Base-by-base conservation (phyloP, 768 basidiomycete genomes). In the Daedalea quercina region DNA sequence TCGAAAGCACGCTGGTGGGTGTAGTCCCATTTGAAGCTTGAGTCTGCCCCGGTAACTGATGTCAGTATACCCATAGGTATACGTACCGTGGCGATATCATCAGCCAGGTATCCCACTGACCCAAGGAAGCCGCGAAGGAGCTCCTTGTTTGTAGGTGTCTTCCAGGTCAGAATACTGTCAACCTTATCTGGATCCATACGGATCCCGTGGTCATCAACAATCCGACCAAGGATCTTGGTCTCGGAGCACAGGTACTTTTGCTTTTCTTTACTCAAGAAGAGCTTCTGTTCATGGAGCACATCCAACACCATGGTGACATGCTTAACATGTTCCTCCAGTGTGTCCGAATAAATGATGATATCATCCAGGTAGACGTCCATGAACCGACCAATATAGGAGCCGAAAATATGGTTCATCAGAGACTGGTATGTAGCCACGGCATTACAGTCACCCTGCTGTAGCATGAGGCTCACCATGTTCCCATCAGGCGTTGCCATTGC, bases 241-340 rank as follows among this genome's bases (percentile, higher is more conserved):
- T 65, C 60, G 0, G 49, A 7, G 0, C 53, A 54, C 0, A 76
- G 53, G 34, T 75, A 69, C 0, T 64, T 54, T 0, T 73, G 61
- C 52, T 77, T n/a, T n/a, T n/a, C n/a, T 76, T 0, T 55, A 33
- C 67, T 71, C 0, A 75, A 59, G 63, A 70, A 76, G 1, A 76
- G 58, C 42, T 65, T 60, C n/a, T 75, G 67, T 0, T 52, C 19
- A 0, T 58, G 44, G 0, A 77, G 58, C 0, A 71, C 60, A n/a
- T 65, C 64, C 9, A 77, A 63, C 3, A 76, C 64, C 3, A 62
- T 51, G 4, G 53, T 44, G 0, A 70, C 60, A 43, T 73, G 65
- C 12, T 57, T 24, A 1, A 69, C 31, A 31, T 72, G 72, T 0
- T 67, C 67, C 4, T 65, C 61, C 0, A 63, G 22, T 0, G 60